Evolutionary conservation across 2,329 filamentous ascomycete genomes (phyloP).

Genomic region (Didymella pomorum): DNA sequence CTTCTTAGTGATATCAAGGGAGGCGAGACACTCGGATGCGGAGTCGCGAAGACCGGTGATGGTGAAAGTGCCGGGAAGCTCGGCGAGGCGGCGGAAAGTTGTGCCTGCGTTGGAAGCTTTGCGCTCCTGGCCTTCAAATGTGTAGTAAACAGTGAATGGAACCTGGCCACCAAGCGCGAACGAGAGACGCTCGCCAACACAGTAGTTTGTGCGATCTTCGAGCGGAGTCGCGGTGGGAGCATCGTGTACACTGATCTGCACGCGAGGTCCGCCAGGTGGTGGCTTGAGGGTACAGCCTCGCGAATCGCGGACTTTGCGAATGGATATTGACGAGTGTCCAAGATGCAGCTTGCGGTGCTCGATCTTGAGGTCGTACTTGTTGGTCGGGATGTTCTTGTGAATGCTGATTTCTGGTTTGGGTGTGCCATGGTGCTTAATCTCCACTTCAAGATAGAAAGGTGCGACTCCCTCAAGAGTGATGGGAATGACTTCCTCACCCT

Average conservation of each 20-base stretch:
- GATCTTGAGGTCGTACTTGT: constrained; percentile 80
- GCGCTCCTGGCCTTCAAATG: constrained; percentile 78
- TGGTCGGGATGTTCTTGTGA: constrained; percentile 78
- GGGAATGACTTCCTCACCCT: constrained; percentile 85
- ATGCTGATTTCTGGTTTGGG: constrained; percentile 81
- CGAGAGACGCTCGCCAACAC: constrained; percentile 91
- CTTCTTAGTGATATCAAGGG: constrained; percentile 77
- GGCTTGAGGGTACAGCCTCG: constrained; percentile 84
- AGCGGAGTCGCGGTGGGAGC: constrained; percentile 89
- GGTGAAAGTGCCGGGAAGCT: constrained; percentile 85
- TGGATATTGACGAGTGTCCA: constrained; percentile 87
- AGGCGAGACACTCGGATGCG: constrained; percentile 85
- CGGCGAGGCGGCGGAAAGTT: constrained; percentile 90
- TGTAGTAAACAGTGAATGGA: constrained; percentile 93
- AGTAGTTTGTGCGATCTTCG: constrained; percentile 86
- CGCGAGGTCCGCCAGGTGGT: constrained; percentile 70
- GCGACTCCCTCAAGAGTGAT: constrained; percentile 82
- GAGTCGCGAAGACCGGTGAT: constrained; percentile 89
- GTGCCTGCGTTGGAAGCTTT: constrained; percentile 82
- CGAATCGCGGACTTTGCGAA: constrained; percentile 87
- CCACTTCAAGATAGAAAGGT: constrained; percentile 89
- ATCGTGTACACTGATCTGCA: constrained; percentile 92
- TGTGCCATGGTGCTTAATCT: constrained; percentile 89
- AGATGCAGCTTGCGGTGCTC: constrained; percentile 84
- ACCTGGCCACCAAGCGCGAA: constrained; percentile 90